Percentiles rank a stretch among this genome's conserved stretches.
These are phyloP conservation scores for Russula olivacea DNA, from an alignment of 768 basidiomycete species.

Conservation along the genomic window DNA sequence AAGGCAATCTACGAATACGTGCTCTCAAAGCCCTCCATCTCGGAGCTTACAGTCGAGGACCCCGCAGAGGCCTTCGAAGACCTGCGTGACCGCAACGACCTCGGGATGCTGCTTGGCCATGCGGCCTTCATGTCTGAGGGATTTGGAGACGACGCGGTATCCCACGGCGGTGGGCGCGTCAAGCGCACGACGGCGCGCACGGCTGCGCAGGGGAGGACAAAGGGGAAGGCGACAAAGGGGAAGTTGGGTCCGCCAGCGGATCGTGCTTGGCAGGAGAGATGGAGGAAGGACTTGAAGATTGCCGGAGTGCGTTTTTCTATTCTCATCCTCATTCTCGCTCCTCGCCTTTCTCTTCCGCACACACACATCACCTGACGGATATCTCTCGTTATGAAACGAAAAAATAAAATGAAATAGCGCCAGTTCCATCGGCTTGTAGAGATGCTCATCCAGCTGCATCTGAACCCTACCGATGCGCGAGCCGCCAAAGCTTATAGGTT, in stretches of 20 bases:
- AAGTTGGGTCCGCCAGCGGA: slow-evolving; percentile 75
- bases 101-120: slow-evolving; percentile 65
- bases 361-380: neutral
- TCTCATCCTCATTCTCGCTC: too few relatives aligned
- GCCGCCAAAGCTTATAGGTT: slow-evolving; percentile 66
- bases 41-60: slow-evolving; percentile 96
- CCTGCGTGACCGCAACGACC: slow-evolving; percentile 86
- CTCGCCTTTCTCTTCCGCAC: neutral
- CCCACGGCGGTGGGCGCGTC: slow-evolving; percentile 36
- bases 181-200: slow-evolving; percentile 27
- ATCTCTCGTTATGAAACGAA: too few relatives aligned
- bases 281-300: slow-evolving; percentile 81
- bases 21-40: slow-evolving; percentile 56
- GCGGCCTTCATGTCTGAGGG: slow-evolving; percentile 66
- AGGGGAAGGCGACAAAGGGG: slow-evolving; percentile 49
- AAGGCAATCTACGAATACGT: slow-evolving; percentile 76
- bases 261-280: slow-evolving; percentile 69
- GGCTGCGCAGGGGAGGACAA: slow-evolving; percentile 29
- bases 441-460: slow-evolving; percentile 73
- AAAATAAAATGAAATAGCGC: slow-evolving; percentile 53
- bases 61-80: slow-evolving; percentile 98
- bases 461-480: slow-evolving; percentile 56
- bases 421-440: slow-evolving; percentile 91
- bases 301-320: slow-evolving; percentile 53
- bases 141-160: slow-evolving; percentile 40